phyloP scores from a whole-genome alignment of 441 rosid genomes.

The Adansonia madagascariensis region DNA sequence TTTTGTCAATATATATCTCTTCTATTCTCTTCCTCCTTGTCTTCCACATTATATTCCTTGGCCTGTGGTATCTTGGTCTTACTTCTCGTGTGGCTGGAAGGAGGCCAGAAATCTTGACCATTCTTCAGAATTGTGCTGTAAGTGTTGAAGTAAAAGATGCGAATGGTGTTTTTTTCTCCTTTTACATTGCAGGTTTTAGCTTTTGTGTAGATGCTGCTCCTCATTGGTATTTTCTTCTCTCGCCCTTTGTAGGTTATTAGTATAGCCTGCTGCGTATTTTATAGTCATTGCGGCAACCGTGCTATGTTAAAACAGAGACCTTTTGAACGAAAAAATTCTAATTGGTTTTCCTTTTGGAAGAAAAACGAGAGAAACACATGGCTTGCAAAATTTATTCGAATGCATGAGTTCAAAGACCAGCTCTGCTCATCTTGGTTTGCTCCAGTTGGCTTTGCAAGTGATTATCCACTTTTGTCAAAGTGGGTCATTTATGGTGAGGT shows the following conservation, averaged over 20 bases:
- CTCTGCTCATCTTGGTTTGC: slow-evolving; percentile 99
- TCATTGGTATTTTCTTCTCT: slow-evolving; percentile 18
- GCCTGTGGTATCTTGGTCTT: slow-evolving; percentile 90
- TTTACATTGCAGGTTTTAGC: slow-evolving; percentile 5
- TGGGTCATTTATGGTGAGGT: slow-evolving; percentile 99
- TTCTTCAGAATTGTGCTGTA: slow-evolving; percentile 91
- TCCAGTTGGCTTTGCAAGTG: slow-evolving; percentile 99
- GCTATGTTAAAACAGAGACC: slow-evolving; percentile 70
- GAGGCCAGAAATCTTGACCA: slow-evolving; percentile 90
- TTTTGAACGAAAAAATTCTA: slow-evolving; percentile 54
- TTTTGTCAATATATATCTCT: slow-evolving; percentile 84
- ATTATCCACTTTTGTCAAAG: slow-evolving; percentile 94
- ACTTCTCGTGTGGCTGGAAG: slow-evolving; percentile 95
- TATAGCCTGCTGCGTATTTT: slow-evolving; percentile 95
- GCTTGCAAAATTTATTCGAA: slow-evolving; percentile 72
- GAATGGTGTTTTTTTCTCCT: slow-evolving; percentile 8
- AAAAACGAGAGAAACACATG: slow-evolving; percentile 70
- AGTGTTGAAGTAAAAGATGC: slow-evolving; percentile 37
- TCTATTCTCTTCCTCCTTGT: slow-evolving; percentile 92
- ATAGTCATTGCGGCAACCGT: slow-evolving; percentile 96
- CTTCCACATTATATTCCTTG: slow-evolving; percentile 87
- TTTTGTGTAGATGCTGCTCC: slow-evolving; percentile 14
- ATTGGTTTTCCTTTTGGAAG: slow-evolving; percentile 75
- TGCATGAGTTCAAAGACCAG: slow-evolving; percentile 91
- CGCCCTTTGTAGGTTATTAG: slow-evolving; percentile 76